Conservation (phyloP, 2,329 filamentous ascomycete genomes). For the Aureobasidium sp. region DNA sequence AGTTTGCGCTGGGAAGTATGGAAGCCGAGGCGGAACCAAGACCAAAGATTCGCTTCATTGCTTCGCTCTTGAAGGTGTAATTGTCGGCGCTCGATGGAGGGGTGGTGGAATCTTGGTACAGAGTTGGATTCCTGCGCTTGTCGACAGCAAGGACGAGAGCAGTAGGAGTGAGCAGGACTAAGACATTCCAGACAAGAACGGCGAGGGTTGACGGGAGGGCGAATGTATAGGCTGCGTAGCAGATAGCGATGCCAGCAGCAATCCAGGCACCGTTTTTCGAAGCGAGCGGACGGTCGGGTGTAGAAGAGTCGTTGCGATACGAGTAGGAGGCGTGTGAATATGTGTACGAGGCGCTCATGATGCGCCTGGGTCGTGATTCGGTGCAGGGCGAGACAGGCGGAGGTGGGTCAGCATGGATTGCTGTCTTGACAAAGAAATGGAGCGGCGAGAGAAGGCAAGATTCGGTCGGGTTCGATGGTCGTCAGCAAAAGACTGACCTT, state of each 20-base stretch:
- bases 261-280: constrained; percentile 10
- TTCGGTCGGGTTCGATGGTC: background rate
- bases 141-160: constrained; percentile 50
- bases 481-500: background rate
- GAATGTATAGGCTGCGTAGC: constrained; percentile 25
- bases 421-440: background rate
- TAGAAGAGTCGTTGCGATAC: background rate
- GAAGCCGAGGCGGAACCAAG: constrained; percentile 28
- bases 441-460: background rate
- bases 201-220: constrained; percentile 30
- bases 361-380: background rate
- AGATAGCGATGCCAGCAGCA: constrained; percentile 18
- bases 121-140: constrained; percentile 10
- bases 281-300: background rate
- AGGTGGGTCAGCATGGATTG: background rate
- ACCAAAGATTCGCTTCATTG: constrained; percentile 29
- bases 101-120: background rate
- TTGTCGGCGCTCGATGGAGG: constrained; percentile 15
- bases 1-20: background rate
- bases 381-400: background rate
- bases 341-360: constrained; percentile 4
- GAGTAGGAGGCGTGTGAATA: background rate
- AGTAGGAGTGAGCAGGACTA: constrained; percentile 50
- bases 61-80: constrained; percentile 30
- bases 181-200: constrained; percentile 50